These are phyloP conservation scores for Aureobasidium sp. DNA, from an alignment of 2,329 filamentous ascomycete species.

Conservation along the genomic window DNA sequence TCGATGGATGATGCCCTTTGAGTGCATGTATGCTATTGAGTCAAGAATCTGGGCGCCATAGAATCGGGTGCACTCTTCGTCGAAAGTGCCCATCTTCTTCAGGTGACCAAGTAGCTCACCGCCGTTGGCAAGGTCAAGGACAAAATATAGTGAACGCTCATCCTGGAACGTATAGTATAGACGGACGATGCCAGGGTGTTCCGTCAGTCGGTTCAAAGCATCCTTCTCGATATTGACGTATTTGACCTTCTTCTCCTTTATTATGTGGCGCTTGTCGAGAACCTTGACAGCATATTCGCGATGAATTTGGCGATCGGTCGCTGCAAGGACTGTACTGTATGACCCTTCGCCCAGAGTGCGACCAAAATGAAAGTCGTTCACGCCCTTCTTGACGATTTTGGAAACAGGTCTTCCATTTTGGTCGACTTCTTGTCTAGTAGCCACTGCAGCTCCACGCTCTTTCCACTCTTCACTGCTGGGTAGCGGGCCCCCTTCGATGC, in stretches of 20 bases:
- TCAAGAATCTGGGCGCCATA: constrained; percentile 95
- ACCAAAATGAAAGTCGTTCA: constrained; percentile 93
- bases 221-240: constrained; percentile 99
- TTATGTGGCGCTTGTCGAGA: constrained; percentile 95
- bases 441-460: constrained; percentile 84
- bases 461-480: constrained; percentile 88
- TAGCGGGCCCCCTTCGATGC: constrained; percentile 46
- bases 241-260: constrained; percentile 99
- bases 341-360: constrained; percentile 88
- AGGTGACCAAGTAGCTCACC: constrained; percentile 87
- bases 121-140: constrained; percentile 84
- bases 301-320: constrained; percentile 84
- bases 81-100: constrained; percentile 91
- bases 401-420: constrained; percentile 73
- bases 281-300: constrained; percentile 99
- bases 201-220: constrained; percentile 88
- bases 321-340: constrained; percentile 91
- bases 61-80: constrained; percentile 88
- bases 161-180: constrained; percentile 99
- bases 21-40: constrained; percentile 97
- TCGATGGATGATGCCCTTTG: constrained; percentile 87
- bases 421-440: constrained; percentile 75
- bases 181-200: constrained; percentile 92
- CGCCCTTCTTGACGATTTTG: constrained; percentile 88
- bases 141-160: constrained; percentile 91